Evolutionary conservation across 441 rosid species (phyloP), one percentile per base, ranked within the genome.

Genomic region (Gossypium lobatum): DNA sequence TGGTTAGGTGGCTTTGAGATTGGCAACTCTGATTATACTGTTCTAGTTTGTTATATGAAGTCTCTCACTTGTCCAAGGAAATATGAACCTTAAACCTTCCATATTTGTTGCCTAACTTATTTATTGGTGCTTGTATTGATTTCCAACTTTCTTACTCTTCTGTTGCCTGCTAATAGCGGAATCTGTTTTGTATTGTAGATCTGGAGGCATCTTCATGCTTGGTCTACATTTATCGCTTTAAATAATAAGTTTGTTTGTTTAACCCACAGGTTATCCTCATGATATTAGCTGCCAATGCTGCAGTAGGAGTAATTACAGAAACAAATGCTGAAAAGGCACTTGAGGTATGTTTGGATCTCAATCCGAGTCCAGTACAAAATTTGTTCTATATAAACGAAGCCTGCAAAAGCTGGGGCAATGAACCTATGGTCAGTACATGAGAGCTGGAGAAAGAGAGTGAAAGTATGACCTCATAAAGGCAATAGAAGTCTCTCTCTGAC

Each of bases 301-400:
- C 98, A 0, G 99, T 95, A 16, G 98, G 98, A 54, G 97, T 95
- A 60, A 95, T 95, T 72, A 95, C 99, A 5, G 99, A 93, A 88
- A 95, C 99, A 53, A 95, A 95, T 87, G 99, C 97, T 31, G 99
- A 95, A 84, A 95, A 88, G 84, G 99, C 97, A 37, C 98, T 95
- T 75, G 97, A 93, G 91, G 99, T 89, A 78, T 73, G 77, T 81
- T 72, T 52, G 61, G 68, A 59, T 84, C 78, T 52, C 66, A 61
- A 42, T 20, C 52, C 50, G 53, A 14, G 59, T 58, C 21, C 48
- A 16, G 65, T 37, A 17, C 18, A 58, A 25, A 46, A 67, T 16
- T 37, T 53, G 7, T 52, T 52, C 18, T 52, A 31, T 31, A 31
- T 10, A 17, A 70, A 53, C 3, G 26, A 28, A 28, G 50, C 48